Conservation (phyloP, 495 filamentous ascomycete genomes). For the Penicillium angulare region DNA sequence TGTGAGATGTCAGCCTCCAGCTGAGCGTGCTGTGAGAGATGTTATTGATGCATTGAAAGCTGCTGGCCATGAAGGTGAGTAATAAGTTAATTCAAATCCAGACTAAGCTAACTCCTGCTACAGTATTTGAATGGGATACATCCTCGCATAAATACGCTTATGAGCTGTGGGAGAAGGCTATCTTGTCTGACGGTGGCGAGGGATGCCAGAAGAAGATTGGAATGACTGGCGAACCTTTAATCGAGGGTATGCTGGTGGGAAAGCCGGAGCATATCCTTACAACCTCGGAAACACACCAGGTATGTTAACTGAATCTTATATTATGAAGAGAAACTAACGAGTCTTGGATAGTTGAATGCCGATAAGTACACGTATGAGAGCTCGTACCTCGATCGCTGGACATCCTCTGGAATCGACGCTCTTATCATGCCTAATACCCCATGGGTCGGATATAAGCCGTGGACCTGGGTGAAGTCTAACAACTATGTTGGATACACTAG, state of each 20-base stretch:
- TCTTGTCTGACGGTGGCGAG: constrained; percentile 58
- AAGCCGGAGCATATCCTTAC: constrained; percentile 30
- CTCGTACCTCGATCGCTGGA: constrained; percentile 51
- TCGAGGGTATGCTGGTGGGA: constrained; percentile 49
- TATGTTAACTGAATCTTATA: background rate
- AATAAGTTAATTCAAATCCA: background rate
- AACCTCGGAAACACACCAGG: constrained; percentile 25
- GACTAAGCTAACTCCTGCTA: background rate
- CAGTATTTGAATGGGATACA: constrained; percentile 47
- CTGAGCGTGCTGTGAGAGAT: constrained; percentile 43
- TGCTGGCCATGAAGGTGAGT: constrained; percentile 44
- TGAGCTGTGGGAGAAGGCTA: constrained; percentile 48
- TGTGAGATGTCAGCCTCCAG: constrained; percentile 56
- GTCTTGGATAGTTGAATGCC: constrained; percentile 25
- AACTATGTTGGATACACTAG: constrained; percentile 63
- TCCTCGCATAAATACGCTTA: constrained; percentile 31
- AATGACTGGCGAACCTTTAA: constrained; percentile 55
- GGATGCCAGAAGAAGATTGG: constrained; percentile 49
- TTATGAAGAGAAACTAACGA: background rate
- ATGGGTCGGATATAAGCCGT: constrained; percentile 51
- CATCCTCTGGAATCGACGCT: constrained; percentile 57
- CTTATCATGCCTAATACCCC: constrained; percentile 60
- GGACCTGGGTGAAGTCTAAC: constrained; percentile 48
- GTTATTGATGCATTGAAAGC: constrained; percentile 40
- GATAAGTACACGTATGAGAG: constrained; percentile 34